Base-by-base conservation (phyloP, 371 early-diverging fungal genomes). In the Mucor saturninus region DNA sequence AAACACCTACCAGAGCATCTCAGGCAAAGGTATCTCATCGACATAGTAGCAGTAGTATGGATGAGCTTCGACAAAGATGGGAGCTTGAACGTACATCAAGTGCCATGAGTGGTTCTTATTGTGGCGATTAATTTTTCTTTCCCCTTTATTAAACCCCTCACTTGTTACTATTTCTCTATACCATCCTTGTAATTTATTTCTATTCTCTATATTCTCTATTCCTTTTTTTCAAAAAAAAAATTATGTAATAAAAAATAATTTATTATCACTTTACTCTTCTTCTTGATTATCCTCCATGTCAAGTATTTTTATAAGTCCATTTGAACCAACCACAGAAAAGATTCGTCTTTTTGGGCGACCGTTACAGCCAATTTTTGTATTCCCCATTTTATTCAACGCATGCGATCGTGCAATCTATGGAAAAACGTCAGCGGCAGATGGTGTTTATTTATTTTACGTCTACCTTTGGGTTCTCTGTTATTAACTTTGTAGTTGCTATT, bases 1-100 rank as follows among this genome's bases (percentile, higher is more conserved):
- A 77, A 53, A 77, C 76, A 5, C 78, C 77, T 8, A 80, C 81
- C 0, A 64, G 77, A 49, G 77, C 78, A 21, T 80, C 81, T 1
- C 75, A 74, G 28, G 81, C 81, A 15, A 77, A 76, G 45, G 71
- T 80, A 59, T 59, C 75, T 26, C 57, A 67, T 40, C 64, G 74
- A 9, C 65, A 73, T 31, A 73, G 74, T 39, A 73, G 74, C 13
- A 54, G 74, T 35, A 73, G 74, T 21, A 70, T 73, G 61, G 74
- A 73, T 52, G 74, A 73, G 30, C 46, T 73, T 4, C 67, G 64
- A 51, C 45, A 39, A n/a, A 50, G 51, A 35, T 73, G 74, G 74
- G 62, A 64, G 4, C 38, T 54, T 2, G 39, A 56, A 7, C 67
- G 76, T 10, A 40, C 73, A 8, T 42, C 67, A 7, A 73, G 74